These are phyloP conservation scores for Calocera cornea DNA, from an alignment of 768 basidiomycete species.

Conservation along the genomic window DNA sequence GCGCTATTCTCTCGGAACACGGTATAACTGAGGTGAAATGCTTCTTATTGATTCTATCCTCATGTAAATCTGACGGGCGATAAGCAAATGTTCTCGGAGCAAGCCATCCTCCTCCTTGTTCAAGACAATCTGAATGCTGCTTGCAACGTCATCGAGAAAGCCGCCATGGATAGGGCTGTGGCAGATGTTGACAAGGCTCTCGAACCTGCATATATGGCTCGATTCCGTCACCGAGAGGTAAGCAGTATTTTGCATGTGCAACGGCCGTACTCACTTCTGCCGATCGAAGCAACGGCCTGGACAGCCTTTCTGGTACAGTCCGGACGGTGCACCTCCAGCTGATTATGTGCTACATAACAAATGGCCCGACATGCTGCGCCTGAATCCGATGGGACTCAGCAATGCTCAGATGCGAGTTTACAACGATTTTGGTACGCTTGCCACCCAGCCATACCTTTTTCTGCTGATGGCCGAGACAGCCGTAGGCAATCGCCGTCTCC, in stretches of 20 bases:
- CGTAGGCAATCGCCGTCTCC: background rate
- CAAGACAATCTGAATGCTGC: constrained; percentile 88
- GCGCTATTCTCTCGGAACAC: constrained; percentile 68
- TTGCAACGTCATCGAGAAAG: constrained; percentile 88
- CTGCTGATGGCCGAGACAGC: background rate
- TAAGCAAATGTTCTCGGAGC: constrained; percentile 64
- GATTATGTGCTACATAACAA: constrained; percentile 32
- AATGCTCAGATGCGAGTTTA: constrained; percentile 76
- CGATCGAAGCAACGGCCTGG: constrained; percentile 41
- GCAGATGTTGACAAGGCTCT: constrained; percentile 89
- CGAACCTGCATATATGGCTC: constrained; percentile 60
- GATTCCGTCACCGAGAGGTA: constrained; percentile 79
- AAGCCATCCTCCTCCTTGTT: constrained; percentile 60
- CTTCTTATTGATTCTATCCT: background rate
- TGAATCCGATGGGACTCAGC: constrained; percentile 71
- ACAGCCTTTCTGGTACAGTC: constrained; percentile 82
- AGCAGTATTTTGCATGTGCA: constrained; percentile 17
- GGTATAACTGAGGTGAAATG: constrained; percentile 69
- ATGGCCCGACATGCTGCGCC: constrained; percentile 78
- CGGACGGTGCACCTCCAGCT: constrained; percentile 41
- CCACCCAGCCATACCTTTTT: constrained; percentile 3
- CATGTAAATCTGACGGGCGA: constrained; percentile 2
- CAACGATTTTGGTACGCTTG: constrained; percentile 71
- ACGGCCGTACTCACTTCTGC: constrained; percentile 1
- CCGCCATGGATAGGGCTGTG: constrained; percentile 91